Evolutionary conservation across 176 grass and related monocot species (phyloP).

Genomic region (Elaeis guineensis): DNA sequence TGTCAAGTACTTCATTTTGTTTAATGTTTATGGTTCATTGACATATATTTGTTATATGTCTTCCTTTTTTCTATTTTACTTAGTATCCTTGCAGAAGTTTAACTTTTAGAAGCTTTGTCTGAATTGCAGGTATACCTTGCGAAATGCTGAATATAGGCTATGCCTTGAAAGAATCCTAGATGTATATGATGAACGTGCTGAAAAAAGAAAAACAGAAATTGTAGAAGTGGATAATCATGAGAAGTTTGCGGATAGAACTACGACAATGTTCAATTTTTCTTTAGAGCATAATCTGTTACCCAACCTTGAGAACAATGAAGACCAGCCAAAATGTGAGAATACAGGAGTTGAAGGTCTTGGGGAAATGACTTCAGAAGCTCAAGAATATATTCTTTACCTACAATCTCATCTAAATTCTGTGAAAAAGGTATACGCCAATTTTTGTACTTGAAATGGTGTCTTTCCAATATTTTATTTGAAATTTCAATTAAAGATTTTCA

Average conservation of each 20-base stretch:
- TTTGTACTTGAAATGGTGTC: too few relatives aligned
- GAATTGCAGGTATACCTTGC: constrained; percentile 64
- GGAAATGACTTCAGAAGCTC: constrained; percentile 50
- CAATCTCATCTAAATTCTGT: constrained; percentile 74
- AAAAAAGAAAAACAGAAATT: constrained; percentile 31
- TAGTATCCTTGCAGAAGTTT: too few relatives aligned
- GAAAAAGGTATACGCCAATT: constrained; percentile 46
- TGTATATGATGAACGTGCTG: constrained; percentile 48
- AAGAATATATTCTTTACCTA: constrained; percentile 62
- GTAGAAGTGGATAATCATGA: constrained; percentile 30
- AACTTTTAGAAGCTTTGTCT: constrained; percentile 15
- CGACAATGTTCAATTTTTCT: constrained; percentile 40
- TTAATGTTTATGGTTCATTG: too few relatives aligned
- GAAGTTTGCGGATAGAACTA: constrained; percentile 38
- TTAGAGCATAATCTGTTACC: constrained; percentile 28
- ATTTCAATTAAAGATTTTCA: too few relatives aligned
- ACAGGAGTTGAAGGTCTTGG: constrained; percentile 37
- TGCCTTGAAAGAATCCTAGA: constrained; percentile 91
- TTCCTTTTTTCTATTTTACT: too few relatives aligned
- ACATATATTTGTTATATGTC: too few relatives aligned
- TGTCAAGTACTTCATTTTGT: too few relatives aligned
- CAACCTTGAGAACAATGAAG: constrained; percentile 26
- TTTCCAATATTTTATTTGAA: too few relatives aligned
- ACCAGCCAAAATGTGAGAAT: constrained; percentile 31
- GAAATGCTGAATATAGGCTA: constrained; percentile 89